Evolutionary conservation across 2,329 filamentous ascomycete species (phyloP), one percentile per base, ranked within the genome.

Genomic region (Fusarium sp.): DNA sequence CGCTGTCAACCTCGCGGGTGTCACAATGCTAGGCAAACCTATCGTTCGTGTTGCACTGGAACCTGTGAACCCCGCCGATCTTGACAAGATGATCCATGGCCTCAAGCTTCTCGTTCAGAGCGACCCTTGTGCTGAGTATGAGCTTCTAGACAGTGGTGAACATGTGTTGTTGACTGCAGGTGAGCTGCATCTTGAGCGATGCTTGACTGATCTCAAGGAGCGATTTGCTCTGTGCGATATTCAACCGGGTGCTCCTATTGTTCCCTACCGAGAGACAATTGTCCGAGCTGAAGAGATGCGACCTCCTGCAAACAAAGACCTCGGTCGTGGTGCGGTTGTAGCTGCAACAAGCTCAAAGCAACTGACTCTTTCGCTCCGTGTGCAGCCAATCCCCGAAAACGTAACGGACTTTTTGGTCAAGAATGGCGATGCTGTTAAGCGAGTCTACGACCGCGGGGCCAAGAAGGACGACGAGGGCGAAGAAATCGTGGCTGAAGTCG

Each of bases 11-110:
- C 85, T 99, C 59, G 96, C 95, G 2, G 96, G 96, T 72, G 91
- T 98, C 22, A 87, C 85, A 62, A 91, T 95, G 82, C 90, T 90
- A 38, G 93, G 93, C 9, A 93, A 96, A 61, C 96, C 96, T 3
- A 99, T 99, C 72, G 96, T 99, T 11, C 93, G 96, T 57, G 96
- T 99, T 26, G 95, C 96, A 0, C 86, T 99, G n/a, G 96, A 99
- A 81, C 96, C 96, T 1, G 91, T 91, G 63, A 97, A 96, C 81
- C 96, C 96, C 1, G 91, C 90, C 33, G 95, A 99, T 80, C 86
- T 99, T 28, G 93, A 96, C 81, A 98, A 97, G 84, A 97, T 99
- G 95, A 95, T 99, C 64, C 88, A 90, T 11, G 96, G 96, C 1
- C 85, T 99, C 59, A 91, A 91, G 71, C 85, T 99, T 24, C 90